Conservation (phyloP, 108 stramenopile species). For the Nitzschia sp. region DNA sequence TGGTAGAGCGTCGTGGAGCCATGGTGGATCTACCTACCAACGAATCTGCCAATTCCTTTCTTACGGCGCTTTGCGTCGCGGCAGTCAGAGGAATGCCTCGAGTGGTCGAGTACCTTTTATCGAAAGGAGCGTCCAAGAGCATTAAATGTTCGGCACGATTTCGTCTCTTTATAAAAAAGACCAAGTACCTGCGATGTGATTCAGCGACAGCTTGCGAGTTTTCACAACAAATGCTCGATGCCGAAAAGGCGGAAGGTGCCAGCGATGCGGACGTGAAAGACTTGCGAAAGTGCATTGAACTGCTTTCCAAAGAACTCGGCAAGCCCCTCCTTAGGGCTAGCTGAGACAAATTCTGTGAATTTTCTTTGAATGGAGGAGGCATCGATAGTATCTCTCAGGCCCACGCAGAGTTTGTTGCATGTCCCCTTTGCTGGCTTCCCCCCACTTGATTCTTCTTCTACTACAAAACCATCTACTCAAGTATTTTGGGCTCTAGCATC, state of each 20-base stretch:
- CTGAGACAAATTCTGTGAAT: background rate
- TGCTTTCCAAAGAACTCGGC: slow-evolving; percentile 27
- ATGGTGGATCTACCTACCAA: slow-evolving; percentile 59
- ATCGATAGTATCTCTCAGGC: too few relatives aligned
- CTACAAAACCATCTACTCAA: too few relatives aligned
- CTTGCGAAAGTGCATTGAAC: slow-evolving; percentile 39
- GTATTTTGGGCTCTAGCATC: too few relatives aligned
- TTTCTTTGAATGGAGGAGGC: too few relatives aligned
- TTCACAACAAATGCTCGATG: slow-evolving; percentile 48
- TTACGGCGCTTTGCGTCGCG: slow-evolving; percentile 77
- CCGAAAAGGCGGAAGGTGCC: slow-evolving; percentile 55
- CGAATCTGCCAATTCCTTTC: slow-evolving; percentile 42
- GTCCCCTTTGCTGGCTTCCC: too few relatives aligned
- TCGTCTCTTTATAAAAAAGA: slow-evolving; percentile 36
- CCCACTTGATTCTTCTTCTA: too few relatives aligned
- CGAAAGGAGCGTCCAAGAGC: slow-evolving; percentile 23
- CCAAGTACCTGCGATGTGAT: slow-evolving; percentile 53
- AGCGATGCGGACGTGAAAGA: slow-evolving; percentile 44
- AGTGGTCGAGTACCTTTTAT: slow-evolving; percentile 72
- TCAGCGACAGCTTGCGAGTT: slow-evolving; percentile 65
- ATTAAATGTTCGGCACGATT: slow-evolving; percentile 38
- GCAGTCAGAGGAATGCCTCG: slow-evolving; percentile 79
- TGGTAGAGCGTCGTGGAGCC: slow-evolving; percentile 69
- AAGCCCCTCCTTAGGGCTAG: background rate
- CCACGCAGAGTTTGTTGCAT: too few relatives aligned